Evolutionary conservation across 352 stramenopile species (phyloP).

Genomic region (Phytophthora sojae): DNA sequence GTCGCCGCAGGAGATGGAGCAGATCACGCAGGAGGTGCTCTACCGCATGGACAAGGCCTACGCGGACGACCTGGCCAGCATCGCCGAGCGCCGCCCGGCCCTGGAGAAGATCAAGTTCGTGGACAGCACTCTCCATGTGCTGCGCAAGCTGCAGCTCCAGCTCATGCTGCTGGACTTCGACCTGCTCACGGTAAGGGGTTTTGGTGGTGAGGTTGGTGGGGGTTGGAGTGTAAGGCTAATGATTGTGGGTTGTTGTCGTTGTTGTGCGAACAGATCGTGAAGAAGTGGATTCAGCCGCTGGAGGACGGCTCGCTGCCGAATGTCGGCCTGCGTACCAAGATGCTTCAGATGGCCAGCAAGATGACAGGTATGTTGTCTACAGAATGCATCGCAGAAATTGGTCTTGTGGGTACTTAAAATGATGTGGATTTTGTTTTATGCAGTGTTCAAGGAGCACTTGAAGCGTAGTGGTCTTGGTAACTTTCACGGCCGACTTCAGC

Average conservation of each 20-base stretch:
- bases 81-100: slow-evolving; percentile 65
- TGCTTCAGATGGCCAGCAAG: slow-evolving; percentile 82
- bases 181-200: slow-evolving; percentile 68
- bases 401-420: too few relatives aligned
- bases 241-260: background rate
- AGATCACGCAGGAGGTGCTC: slow-evolving; percentile 88
- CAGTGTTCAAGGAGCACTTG: slow-evolving; percentile 91
- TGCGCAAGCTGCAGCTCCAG: slow-evolving; percentile 88
- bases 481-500: slow-evolving; percentile 70
- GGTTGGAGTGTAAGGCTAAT: background rate
- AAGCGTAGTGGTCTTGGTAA: slow-evolving; percentile 92
- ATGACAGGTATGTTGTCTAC: slow-evolving; percentile 62
- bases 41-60: slow-evolving; percentile 92
- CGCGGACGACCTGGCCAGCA: slow-evolving; percentile 73
- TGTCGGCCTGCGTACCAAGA: slow-evolving; percentile 86
- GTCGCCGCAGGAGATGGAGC: slow-evolving; percentile 87
- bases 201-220: background rate
- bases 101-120: slow-evolving; percentile 90
- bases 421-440: background rate
- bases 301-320: slow-evolving; percentile 83
- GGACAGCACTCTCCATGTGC: slow-evolving; percentile 69
- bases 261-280: slow-evolving; percentile 69
- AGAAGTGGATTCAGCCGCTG: slow-evolving; percentile 90
- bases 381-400: too few relatives aligned
- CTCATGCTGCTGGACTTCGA: slow-evolving; percentile 91